phyloP scores from a whole-genome alignment of 2,329 filamentous ascomycete genomes.

The Talaromyces rugulosus region DNA sequence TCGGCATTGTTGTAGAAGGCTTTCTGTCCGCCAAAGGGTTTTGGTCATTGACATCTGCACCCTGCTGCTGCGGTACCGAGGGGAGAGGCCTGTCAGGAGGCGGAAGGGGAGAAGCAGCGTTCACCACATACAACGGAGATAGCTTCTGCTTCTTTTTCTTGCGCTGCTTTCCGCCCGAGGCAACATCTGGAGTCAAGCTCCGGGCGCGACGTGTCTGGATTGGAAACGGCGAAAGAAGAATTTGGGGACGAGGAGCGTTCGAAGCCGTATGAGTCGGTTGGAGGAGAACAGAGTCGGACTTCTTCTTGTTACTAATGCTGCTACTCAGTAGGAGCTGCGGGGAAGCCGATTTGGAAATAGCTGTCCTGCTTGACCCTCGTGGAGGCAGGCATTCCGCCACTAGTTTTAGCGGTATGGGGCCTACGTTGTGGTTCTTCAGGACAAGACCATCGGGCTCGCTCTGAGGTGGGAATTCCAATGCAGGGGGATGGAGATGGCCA shows the following conservation, averaged over 20 bases:
- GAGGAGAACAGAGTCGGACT: neutral
- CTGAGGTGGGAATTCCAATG: neutral
- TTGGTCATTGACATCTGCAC: neutral
- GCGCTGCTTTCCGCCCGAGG: neutral
- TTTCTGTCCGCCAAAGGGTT: neutral
- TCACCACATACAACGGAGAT: constrained; percentile 17
- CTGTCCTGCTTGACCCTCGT: constrained; percentile 25
- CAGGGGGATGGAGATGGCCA: neutral
- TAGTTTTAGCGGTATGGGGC: constrained; percentile 14
- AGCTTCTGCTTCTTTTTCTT: constrained; percentile 8
- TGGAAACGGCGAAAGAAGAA: constrained; percentile 12
- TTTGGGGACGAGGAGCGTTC: constrained; percentile 4
- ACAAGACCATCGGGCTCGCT: neutral
- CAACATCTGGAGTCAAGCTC: constrained; percentile 12
- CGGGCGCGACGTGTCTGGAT: constrained; percentile 11
- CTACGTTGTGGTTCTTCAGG: constrained; percentile 1
- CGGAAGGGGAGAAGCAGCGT: constrained; percentile 30
- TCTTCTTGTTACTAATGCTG: neutral
- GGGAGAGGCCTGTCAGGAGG: constrained; percentile 32
- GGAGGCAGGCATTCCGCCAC: constrained; percentile 28
- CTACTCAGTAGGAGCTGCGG: constrained; percentile 11
- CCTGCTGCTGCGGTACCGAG: constrained; percentile 28
- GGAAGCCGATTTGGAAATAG: constrained; percentile 16
- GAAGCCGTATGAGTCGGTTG: neutral
- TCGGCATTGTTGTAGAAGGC: neutral